Base-by-base conservation (phyloP, 495 filamentous ascomycete genomes). In the Echria macrotheca region DNA sequence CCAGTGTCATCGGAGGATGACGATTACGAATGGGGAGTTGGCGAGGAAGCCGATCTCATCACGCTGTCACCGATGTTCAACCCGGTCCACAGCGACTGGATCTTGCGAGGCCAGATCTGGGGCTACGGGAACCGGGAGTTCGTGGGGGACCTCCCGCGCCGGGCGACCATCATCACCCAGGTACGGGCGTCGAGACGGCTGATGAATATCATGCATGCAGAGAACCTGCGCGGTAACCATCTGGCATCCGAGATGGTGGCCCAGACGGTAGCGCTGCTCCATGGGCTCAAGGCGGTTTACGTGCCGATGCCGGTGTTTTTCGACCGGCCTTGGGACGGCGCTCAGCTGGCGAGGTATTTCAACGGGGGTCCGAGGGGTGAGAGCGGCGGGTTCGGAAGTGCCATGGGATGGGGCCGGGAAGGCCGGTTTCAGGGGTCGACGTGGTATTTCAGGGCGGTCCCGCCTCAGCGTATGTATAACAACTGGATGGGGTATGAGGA, bases 41-140 rank as follows among this genome's bases (percentile, higher is more conserved):
- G 77, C 42, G 85, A 89, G 65, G 82, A 86, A 43, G 86, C 86
- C 17, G 86, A 91, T 58, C 67, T 85, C 49, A 86, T 89, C 52
- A 81, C 81, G 2, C 70, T 87, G 26, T 72, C 80, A 0, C 85
- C 86, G 5, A 82, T 87, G 19, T 84, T 86, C 67, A 78, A 87
- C 56, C 77, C 80, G 2, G 70, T 75, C 44, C 72, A 76, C 54
- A 85, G 82, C 22, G 59, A 62, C n/a, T 87, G 83, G 81, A 69
- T 79, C 18, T 76, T 79, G 50, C 71, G 70, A 25, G 70, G 84
- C 56, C 69, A 78, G 40, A 68, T 87, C 42, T 84, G 76, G 70
- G 80, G 79, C 40, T 85, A 77, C 59, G 69, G 75, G 40, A 73
- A 73, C n/a, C 70, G 68, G 9, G 62, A 55, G 9, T 71, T 73